A percentile compares a stretch with the other conserved stretches of the same genome.
Conservation (phyloP, 345 rosid genomes). For the Brassica napus region DNA sequence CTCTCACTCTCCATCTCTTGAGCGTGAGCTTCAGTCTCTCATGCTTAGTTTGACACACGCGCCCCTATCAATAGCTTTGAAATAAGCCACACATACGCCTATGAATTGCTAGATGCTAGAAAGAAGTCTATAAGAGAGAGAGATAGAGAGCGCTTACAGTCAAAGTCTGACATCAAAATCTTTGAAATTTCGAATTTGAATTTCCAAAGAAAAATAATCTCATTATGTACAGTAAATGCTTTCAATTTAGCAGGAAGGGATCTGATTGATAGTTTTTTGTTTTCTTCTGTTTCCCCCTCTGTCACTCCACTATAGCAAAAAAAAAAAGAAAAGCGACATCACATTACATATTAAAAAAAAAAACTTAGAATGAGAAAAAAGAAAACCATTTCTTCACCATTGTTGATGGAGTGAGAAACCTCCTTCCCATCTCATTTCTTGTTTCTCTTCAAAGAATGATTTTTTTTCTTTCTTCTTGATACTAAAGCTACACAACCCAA, state of each 20-base stretch:
- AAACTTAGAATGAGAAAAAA: slow-evolving; percentile 5
- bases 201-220: not conserved
- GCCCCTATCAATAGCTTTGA: not conserved
- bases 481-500: too few species aligned
- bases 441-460: too few species aligned
- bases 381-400: slow-evolving; percentile 28
- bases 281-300: slow-evolving; percentile 32
- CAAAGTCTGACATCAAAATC: slow-evolving; percentile 28
- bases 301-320: slow-evolving; percentile 37
- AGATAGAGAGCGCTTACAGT: slow-evolving; percentile 14
- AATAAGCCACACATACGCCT: slow-evolving; percentile 1
- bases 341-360: not conserved
- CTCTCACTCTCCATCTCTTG: not conserved
- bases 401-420: slow-evolving; percentile 27
- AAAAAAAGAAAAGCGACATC: slow-evolving; percentile 34
- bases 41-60: slow-evolving; percentile 32
- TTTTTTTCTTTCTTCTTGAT: too few species aligned
- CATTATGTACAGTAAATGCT: slow-evolving; percentile 39
- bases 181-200: slow-evolving; percentile 25
- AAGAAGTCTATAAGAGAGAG: slow-evolving; percentile 21
- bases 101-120: slow-evolving; percentile 29
- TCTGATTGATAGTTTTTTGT: slow-evolving; percentile 38
- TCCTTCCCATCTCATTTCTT: not conserved
- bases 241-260: slow-evolving; percentile 4
- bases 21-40: slow-evolving; percentile 13